Evolutionary conservation across 805 yeast genomes (phyloP), one percentile per base, ranked within the genome.

Genomic region (Priceomyces melissophilus): DNA sequence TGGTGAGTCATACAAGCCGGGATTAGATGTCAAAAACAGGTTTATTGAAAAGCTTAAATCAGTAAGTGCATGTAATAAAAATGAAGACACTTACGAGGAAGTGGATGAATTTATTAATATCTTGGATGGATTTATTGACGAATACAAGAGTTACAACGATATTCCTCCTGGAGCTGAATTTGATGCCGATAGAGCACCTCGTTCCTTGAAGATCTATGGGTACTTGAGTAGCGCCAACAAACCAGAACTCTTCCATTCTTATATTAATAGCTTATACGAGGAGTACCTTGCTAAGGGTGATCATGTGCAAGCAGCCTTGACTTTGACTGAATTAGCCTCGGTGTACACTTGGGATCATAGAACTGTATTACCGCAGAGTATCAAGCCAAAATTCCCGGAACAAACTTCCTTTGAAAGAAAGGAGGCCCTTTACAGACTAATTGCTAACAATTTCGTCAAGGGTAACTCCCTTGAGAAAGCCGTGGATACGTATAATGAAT

Each of bases 121-220:
- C 32, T 51, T 86, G 30, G 61, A 78, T 17, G 82, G 79, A 16
- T 85, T 86, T 60, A 62, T 87, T 43, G 78, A 73, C 40, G 78
- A 80, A 11, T 71, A 85, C 53, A 73, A 78, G 45, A 87, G 85
- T 52, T 75, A 84, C 51, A 77, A 77, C 50, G 75, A 77, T 43
- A 87, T 88, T 42, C 96, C 96, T 10, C 75, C 73, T 35, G 89
- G 89, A 13, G 81, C 81, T 32, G 95, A 87, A 54, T 89, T 84
- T 60, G 91, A 85, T 52, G 91, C 86, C 58, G 96, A 88, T 60
- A 72, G 96, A 54, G 82, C 89, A 4, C 84, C 85, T 75, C 85
- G 84, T 57, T 79, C 79, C 44, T 71, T 88, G 55, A 84, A 82
- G 52, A 81, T 87, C 53, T 78, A 86, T 46, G 82, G 88, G 32